Conservation (phyloP, 1,139 yeast genomes). For the Zygoascus meyerae region DNA sequence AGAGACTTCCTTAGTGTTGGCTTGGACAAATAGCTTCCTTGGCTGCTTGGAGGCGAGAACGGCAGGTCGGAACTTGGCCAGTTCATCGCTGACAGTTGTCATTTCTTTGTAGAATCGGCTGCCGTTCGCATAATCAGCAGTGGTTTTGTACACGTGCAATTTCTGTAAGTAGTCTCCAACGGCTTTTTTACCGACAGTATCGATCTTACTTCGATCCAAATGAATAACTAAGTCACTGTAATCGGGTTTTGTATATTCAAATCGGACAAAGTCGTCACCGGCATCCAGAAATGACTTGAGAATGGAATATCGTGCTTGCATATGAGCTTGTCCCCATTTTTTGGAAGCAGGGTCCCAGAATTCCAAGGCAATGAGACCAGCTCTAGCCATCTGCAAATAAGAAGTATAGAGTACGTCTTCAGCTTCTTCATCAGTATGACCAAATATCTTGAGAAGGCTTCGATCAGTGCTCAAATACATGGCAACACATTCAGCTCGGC, state of each 20-base stretch:
- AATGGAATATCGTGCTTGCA: conserved; percentile 87
- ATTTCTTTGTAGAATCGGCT: conserved; percentile 55
- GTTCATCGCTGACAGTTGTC: conserved; percentile 60
- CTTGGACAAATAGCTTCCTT: conserved; percentile 77
- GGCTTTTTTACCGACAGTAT: conserved; percentile 63
- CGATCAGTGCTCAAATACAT: conserved; percentile 68
- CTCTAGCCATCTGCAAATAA: conserved; percentile 77
- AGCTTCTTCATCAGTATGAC: conserved; percentile 54
- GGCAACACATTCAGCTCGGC: conserved; percentile 89
- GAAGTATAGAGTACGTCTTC: conserved; percentile 61
- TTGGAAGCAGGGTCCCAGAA: conserved; percentile 76
- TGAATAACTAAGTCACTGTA: conserved; percentile 55
- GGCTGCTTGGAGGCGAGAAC: conserved; percentile 72
- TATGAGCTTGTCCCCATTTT: conserved; percentile 95
- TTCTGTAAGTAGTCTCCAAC: conserved; percentile 65
- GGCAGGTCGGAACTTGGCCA: conserved; percentile 58
- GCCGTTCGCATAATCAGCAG: conserved; percentile 66
- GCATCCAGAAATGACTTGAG: conserved; percentile 70
- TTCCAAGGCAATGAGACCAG: conserved; percentile 76
- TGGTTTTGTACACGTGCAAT: conserved; percentile 70
- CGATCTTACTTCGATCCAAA: conserved; percentile 57
- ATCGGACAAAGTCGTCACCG: conserved; percentile 50
- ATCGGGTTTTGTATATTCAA: conserved; percentile 45
- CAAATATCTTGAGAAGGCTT: conserved; percentile 66
- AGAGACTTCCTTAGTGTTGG: conserved; percentile 49